phyloP scores from a whole-genome alignment of 179 eudicot genomes.

The Nepenthes alata region DNA sequence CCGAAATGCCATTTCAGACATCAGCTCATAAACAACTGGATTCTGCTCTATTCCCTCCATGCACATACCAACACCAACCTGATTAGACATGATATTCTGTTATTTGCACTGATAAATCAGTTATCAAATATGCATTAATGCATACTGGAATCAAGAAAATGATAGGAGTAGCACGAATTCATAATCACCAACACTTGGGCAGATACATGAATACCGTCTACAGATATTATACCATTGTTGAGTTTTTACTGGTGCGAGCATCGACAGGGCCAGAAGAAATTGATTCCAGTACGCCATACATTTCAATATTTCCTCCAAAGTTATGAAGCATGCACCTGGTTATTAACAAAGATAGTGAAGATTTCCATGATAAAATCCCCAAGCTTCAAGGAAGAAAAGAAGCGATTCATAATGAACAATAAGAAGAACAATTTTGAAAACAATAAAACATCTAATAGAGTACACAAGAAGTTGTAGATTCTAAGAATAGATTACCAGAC shows the following conservation, averaged over 20 bases:
- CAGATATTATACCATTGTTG: slow-evolving; percentile 66
- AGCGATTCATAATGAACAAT: no score
- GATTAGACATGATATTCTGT: slow-evolving; percentile 9
- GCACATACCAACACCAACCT: slow-evolving; percentile 98
- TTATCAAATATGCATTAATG: not conserved
- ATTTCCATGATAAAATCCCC: not conserved
- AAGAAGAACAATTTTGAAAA: not conserved
- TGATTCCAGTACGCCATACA: slow-evolving; percentile 88
- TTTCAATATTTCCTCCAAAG: slow-evolving; percentile 98
- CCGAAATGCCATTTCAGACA: slow-evolving; percentile 99
- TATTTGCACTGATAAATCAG: not conserved
- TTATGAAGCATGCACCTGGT: slow-evolving; percentile 99
- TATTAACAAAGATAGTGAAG: slow-evolving; percentile 1
- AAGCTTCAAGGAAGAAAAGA: not conserved
- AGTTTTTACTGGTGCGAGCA: slow-evolving; percentile 66
- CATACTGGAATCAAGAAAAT: not conserved
- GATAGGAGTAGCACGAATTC: not conserved
- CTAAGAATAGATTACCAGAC: slow-evolving; percentile 40
- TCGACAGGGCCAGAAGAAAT: slow-evolving; percentile 92
- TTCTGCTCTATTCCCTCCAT: slow-evolving; percentile 99
- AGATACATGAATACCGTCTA: slow-evolving; percentile 5
- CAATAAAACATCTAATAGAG: slow-evolving; percentile 6
- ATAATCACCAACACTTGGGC: not conserved
- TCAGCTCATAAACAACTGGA: slow-evolving; percentile 95
- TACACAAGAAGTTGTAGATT: not conserved